Evolutionary conservation across 257 asterid species (phyloP).

Genomic region (Plectranthus barbatus): DNA sequence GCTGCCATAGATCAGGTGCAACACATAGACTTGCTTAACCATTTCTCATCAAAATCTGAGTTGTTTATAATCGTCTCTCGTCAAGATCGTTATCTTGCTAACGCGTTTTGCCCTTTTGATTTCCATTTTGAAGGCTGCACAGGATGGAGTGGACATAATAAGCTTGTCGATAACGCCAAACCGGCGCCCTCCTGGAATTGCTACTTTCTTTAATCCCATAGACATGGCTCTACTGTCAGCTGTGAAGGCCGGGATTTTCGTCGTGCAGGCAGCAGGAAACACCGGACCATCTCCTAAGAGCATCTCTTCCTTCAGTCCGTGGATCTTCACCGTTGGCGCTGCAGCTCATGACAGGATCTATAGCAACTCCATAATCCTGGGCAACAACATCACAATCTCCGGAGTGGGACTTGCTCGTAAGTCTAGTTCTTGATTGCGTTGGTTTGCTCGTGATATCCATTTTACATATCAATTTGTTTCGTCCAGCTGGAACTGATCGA

Average conservation of each 20-base stretch:
- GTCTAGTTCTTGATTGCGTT: constrained; percentile 10
- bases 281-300: constrained; percentile 97
- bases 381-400: constrained; percentile 71
- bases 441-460: too few relatives aligned
- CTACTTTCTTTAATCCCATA: constrained; percentile 87
- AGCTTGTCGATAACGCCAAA: constrained; percentile 95
- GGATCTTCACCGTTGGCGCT: constrained; percentile 96
- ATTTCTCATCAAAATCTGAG: too few relatives aligned
- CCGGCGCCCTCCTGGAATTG: constrained; percentile 87
- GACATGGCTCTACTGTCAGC: constrained; percentile 93
- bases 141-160: constrained; percentile 93
- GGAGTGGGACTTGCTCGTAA: constrained; percentile 96
- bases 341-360: constrained; percentile 94
- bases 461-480: too few relatives aligned
- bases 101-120: too few relatives aligned
- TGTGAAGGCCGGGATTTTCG: constrained; percentile 94
- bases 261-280: constrained; percentile 96
- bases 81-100: too few relatives aligned
- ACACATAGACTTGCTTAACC: too few relatives aligned
- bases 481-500: too few relatives aligned
- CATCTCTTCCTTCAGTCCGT: constrained; percentile 87
- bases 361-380: constrained; percentile 80
- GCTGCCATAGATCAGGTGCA: constrained; percentile 98
- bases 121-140: constrained; percentile 67
- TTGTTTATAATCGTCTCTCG: too few relatives aligned